Evolutionary conservation across 805 yeast genomes (phyloP).

Genomic region (Candida sphagnicola): DNA sequence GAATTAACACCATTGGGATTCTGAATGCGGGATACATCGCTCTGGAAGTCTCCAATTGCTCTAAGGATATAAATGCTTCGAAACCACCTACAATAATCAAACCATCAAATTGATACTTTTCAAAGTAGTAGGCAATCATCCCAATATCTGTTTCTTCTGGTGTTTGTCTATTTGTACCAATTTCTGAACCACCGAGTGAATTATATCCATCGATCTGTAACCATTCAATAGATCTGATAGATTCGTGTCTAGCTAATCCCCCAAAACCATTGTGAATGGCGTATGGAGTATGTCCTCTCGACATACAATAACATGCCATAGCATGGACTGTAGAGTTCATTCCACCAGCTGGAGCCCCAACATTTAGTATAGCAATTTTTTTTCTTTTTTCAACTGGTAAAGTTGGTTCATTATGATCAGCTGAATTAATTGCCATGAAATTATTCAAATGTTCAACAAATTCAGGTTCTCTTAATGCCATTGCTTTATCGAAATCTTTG

Average conservation of each 20-base stretch:
- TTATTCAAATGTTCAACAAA: slow-evolving; percentile 77
- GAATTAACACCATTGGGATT: slow-evolving; percentile 90
- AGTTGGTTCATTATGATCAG: slow-evolving; percentile 58
- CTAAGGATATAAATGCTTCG: slow-evolving; percentile 87
- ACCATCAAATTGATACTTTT: slow-evolving; percentile 84
- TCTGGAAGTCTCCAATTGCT: slow-evolving; percentile 78
- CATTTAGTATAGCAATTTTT: slow-evolving; percentile 80
- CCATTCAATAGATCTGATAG: slow-evolving; percentile 75
- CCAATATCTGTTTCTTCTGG: slow-evolving; percentile 82
- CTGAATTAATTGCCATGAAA: slow-evolving; percentile 64
- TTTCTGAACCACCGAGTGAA: slow-evolving; percentile 89
- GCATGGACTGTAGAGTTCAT: slow-evolving; percentile 90
- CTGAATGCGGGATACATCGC: slow-evolving; percentile 81
- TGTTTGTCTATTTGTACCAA: slow-evolving; percentile 89
- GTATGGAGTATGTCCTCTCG: slow-evolving; percentile 84
- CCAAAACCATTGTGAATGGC: slow-evolving; percentile 93
- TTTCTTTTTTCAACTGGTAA: slow-evolving; percentile 60
- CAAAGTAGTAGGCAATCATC: slow-evolving; percentile 87
- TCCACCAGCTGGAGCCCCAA: slow-evolving; percentile 98
- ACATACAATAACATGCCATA: slow-evolving; percentile 83
- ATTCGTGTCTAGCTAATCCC: slow-evolving; percentile 87
- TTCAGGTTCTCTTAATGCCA: slow-evolving; percentile 81
- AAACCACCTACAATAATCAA: slow-evolving; percentile 92
- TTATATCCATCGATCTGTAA: slow-evolving; percentile 85
- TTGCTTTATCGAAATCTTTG: slow-evolving; percentile 83